Evolutionary conservation across 495 filamentous ascomycete genomes (phyloP).

Genomic region (Echria macrotheca): DNA sequence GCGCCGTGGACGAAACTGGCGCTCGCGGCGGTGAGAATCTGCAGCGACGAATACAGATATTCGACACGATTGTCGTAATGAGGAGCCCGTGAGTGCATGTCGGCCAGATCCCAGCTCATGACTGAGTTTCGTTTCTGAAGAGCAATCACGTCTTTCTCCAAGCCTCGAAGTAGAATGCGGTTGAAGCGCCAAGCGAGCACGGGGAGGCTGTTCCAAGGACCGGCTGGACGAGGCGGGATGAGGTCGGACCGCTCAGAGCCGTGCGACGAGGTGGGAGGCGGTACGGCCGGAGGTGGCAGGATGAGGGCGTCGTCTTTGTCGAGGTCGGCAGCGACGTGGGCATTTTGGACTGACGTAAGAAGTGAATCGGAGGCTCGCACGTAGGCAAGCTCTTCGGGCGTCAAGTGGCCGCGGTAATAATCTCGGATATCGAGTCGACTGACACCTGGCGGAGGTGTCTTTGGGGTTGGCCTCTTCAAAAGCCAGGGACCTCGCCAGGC

Average conservation of each 20-base stretch:
- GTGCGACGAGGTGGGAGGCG: not conserved
- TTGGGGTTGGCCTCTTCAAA: not conserved
- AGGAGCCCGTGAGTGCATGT: not conserved
- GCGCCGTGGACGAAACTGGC: not conserved
- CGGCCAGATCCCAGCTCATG: not conserved
- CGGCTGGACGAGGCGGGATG: not conserved
- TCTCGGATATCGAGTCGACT: not conserved
- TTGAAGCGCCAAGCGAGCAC: not conserved
- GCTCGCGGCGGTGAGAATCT: not conserved
- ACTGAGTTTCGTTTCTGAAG: not conserved
- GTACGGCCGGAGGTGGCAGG: not conserved
- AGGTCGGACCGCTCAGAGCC: not conserved
- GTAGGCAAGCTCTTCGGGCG: not conserved
- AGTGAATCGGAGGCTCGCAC: not conserved
- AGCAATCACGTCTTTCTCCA: not conserved
- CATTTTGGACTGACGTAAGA: not conserved
- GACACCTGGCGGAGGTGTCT: not conserved
- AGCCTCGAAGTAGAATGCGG: not conserved
- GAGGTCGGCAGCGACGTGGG: not conserved
- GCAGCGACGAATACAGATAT: not conserved
- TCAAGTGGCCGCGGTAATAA: not conserved
- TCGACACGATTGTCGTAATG: conserved; percentile 6
- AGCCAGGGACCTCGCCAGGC: not conserved
- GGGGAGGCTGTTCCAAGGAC: not conserved
- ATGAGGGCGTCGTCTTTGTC: not conserved